A percentile compares a stretch with the other conserved stretches of the same genome.
Conservation (phyloP, 2,329 filamentous ascomycete genomes). For the Tolypocladium guangdongense region DNA sequence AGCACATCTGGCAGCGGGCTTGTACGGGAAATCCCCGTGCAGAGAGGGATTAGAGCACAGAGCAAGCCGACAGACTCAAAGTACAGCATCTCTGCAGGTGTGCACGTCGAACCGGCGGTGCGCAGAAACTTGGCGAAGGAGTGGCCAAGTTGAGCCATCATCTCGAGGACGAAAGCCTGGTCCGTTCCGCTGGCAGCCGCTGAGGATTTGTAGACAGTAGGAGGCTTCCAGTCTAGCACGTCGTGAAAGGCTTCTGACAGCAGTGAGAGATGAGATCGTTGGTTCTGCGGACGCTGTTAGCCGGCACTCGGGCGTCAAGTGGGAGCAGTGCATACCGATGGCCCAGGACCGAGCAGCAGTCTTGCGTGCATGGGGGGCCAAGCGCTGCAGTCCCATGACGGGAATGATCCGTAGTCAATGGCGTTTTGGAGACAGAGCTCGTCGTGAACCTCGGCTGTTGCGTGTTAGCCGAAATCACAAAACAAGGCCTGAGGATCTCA, state of each 20-base stretch:
- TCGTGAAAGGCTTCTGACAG: conserved; percentile 42
- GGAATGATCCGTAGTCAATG: conserved; percentile 42
- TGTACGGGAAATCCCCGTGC: conserved; percentile 12
- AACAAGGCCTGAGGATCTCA: conserved; percentile 6
- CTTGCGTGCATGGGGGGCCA: conserved; percentile 29
- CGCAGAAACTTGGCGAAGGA: conserved; percentile 29
- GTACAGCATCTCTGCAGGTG: conserved; percentile 30
- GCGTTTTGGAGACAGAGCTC: conserved; percentile 27
- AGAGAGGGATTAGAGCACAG: conserved; percentile 21
- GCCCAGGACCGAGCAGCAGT: conserved; percentile 38
- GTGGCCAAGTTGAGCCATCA: conserved; percentile 29
- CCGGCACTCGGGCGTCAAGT: not conserved
- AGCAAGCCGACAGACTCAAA: conserved; percentile 33
- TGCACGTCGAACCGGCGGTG: conserved; percentile 20
- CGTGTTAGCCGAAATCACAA: conserved; percentile 5
- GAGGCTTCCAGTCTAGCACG: conserved; percentile 34
- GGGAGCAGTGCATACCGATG: conserved; percentile 29
- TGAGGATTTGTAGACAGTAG: conserved; percentile 38
- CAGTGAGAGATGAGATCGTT: conserved; percentile 36
- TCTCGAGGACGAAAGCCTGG: conserved; percentile 31
- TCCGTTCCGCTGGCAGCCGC: conserved; percentile 28
- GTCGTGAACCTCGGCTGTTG: conserved; percentile 29
- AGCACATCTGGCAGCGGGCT: conserved; percentile 12
- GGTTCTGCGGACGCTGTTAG: conserved; percentile 23
- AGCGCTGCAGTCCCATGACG: conserved; percentile 30